Evolutionary conservation across 2,329 filamentous ascomycete genomes (phyloP).

Genomic region (Colletotrichum tamarilloi): DNA sequence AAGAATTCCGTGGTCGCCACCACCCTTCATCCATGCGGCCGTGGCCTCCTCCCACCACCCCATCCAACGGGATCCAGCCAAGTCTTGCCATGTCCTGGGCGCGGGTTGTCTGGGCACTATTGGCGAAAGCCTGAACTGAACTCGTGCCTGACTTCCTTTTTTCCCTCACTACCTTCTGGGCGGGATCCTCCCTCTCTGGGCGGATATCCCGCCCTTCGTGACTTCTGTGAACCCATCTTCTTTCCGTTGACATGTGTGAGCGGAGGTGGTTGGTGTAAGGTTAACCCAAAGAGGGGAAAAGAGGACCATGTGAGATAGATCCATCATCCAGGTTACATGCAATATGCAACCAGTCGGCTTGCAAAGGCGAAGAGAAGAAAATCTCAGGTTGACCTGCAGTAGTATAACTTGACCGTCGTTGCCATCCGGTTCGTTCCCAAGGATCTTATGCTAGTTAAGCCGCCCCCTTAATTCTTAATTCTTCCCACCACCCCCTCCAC

Average conservation of each 20-base stretch:
- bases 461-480: slow-evolving; percentile 23
- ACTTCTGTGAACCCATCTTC: neutral
- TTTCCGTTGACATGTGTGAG: neutral
- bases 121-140: neutral
- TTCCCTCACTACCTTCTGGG: neutral
- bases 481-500: neutral
- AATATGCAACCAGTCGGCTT: neutral
- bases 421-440: slow-evolving; percentile 14
- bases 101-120: neutral
- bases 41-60: neutral
- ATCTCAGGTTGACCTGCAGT: neutral
- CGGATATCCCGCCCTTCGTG: neutral
- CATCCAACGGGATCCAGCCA: slow-evolving; percentile 8
- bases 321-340: too few relatives aligned
- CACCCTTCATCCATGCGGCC: neutral
- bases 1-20: slow-evolving; percentile 7
- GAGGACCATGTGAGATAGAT: neutral
- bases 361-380: neutral
- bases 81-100: slow-evolving; percentile 9
- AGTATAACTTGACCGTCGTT: slow-evolving; percentile 25
- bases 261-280: slow-evolving; percentile 18
- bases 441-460: neutral
- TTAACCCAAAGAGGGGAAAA: neutral
- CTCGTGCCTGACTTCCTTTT: neutral
- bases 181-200: neutral